These are phyloP conservation scores for Salix suchowensis DNA, from an alignment of 345 rosid species.

Conservation along the genomic window DNA sequence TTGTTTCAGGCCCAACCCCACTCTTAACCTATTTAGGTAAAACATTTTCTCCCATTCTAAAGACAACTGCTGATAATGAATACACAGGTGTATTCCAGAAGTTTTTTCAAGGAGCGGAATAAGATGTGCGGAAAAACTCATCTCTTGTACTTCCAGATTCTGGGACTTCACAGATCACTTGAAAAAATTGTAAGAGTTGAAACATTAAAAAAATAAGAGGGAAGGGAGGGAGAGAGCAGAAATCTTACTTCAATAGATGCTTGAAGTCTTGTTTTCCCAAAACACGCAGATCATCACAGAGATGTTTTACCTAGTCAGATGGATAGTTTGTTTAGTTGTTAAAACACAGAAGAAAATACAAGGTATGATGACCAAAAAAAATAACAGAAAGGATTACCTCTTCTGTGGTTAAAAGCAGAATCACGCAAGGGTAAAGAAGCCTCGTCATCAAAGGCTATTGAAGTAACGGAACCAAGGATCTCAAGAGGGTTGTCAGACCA, in stretches of 20 bases:
- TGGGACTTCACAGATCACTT: neutral
- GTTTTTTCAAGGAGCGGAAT: too few relatives aligned
- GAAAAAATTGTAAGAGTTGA: neutral
- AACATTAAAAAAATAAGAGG: neutral
- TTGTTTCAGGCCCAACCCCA: too few relatives aligned
- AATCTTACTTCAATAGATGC: constrained; percentile 73
- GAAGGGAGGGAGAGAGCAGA: neutral
- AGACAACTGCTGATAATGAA: too few relatives aligned
- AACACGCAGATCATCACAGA: constrained; percentile 87
- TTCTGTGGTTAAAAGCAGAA: constrained; percentile 65
- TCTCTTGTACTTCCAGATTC: too few relatives aligned
- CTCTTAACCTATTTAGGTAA: too few relatives aligned
- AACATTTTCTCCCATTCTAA: too few relatives aligned
- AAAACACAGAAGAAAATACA: neutral
- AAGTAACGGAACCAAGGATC: constrained; percentile 79
- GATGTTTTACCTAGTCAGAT: constrained; percentile 56
- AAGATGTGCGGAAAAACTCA: too few relatives aligned
- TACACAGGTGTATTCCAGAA: too few relatives aligned
- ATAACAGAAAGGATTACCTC: constrained; percentile 47
- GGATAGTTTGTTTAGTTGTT: constrained; percentile 2
- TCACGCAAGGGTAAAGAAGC: constrained; percentile 54
- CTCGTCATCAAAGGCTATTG: constrained; percentile 63
- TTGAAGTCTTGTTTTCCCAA: constrained; percentile 94
- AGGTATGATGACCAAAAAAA: neutral
- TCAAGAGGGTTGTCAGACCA: constrained; percentile 87